These are phyloP conservation scores for Polygonum maritimum DNA, from an alignment of 148 eudicot species.

Conservation along the genomic window DNA sequence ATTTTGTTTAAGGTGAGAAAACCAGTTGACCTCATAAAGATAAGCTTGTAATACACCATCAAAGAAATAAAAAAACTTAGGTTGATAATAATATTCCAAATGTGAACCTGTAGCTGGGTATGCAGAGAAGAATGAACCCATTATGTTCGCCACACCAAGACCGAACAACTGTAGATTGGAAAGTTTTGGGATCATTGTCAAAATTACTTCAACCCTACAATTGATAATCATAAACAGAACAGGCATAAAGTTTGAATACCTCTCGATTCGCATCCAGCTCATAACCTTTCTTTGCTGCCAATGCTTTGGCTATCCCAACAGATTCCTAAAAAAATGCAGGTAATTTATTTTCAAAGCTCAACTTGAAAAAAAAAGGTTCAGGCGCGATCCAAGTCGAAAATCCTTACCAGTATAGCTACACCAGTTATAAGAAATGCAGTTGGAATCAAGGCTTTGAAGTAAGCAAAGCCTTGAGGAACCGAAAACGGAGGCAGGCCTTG, in stretches of 20 bases:
- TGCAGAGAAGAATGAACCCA: slow-evolving; percentile 81
- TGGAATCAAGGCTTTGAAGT: slow-evolving; percentile 65
- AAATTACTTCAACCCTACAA: not conserved
- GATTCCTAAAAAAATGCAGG: slow-evolving; percentile 52
- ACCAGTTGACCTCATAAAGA: not conserved
- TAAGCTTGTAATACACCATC: not conserved
- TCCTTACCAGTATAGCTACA: slow-evolving; percentile 86
- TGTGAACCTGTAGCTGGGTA: slow-evolving; percentile 91
- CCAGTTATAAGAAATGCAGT: slow-evolving; percentile 86
- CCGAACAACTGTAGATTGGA: slow-evolving; percentile 67
- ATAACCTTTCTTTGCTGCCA: slow-evolving; percentile 96
- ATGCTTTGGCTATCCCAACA: slow-evolving; percentile 95
- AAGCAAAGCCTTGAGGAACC: slow-evolving; percentile 63
- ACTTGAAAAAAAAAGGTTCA: slow-evolving; percentile 7
- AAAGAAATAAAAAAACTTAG: not conserved
- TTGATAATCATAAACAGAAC: not conserved
- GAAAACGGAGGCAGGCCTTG: slow-evolving; percentile 87
- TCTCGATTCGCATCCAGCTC: slow-evolving; percentile 95
- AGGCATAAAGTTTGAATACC: slow-evolving; percentile 28
- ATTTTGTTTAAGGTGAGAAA: not conserved
- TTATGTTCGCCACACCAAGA: slow-evolving; percentile 91
- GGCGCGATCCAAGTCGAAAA: slow-evolving; percentile 6
- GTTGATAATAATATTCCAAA: slow-evolving; percentile 2
- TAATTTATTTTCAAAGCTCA: not conserved
- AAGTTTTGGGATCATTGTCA: not conserved